Base-by-base conservation (phyloP, 257 asterid species). In the Nemophila menziesii region DNA sequence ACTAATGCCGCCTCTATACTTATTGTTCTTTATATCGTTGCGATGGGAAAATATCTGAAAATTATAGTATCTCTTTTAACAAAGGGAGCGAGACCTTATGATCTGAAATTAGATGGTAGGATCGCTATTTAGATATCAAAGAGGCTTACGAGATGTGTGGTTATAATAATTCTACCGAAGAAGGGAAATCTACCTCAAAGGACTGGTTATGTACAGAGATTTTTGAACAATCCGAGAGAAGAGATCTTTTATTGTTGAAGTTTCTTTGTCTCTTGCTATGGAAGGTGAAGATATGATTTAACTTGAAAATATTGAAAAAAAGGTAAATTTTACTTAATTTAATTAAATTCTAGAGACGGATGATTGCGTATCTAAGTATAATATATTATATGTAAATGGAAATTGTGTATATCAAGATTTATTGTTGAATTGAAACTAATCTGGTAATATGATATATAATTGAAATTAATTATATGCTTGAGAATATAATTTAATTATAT, bases 241-340 rank as follows among this genome's bases (percentile, higher is more conserved):
- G 92, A 70, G 93, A 84, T 66, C 90, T 84, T 8, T 59, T 75
- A 46, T 79, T 74, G 95, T 93, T 49, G 95, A 89, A 67, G 97
- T 95, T 70, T 78, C 97, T 2, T 60, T 75, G 58, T 89, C 95
- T 64, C 95, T 89, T 51, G 95, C 97, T 66, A 68, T 78, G 65
- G 97, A 95, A 46, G 95, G 97, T 22, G 97, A 84, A 62, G 95
- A 72, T 69, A 64, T 83, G 63, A n/a, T n/a, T n/a, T n/a, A n/a
- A n/a, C n/a, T n/a, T n/a, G n/a, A n/a, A n/a, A n/a, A n/a, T n/a
- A n/a, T n/a, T n/a, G n/a, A n/a, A n/a, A n/a, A n/a, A n/a, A n/a
- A n/a, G n/a, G n/a, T n/a, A n/a, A n/a, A n/a, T n/a, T n/a, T n/a
- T n/a, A n/a, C n/a, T n/a, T n/a, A n/a, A n/a, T n/a, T n/a, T n/a